Conservation (phyloP, 805 yeast species). For the Metschnikowia kunwiensis region DNA sequence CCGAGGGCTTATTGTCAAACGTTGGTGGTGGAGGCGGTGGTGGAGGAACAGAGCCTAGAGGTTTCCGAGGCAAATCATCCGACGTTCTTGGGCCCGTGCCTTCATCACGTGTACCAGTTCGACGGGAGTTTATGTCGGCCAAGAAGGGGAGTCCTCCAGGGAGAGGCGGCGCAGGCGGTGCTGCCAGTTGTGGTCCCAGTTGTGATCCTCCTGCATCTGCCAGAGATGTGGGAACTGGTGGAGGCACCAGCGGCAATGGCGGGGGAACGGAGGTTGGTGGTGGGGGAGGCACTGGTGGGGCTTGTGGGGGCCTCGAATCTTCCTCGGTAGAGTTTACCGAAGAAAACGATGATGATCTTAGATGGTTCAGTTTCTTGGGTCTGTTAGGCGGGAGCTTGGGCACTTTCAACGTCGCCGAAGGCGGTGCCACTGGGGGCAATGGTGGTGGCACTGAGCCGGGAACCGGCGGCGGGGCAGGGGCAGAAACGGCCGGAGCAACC, state of each 20-base stretch:
- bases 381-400: conserved; percentile 41
- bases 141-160: conserved; percentile 16
- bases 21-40: conserved; percentile 22
- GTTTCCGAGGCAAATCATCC: background rate
- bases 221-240: conserved; percentile 11
- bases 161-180: conserved; percentile 10
- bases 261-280: conserved; percentile 11
- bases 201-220: conserved; percentile 5
- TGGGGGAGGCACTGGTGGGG: conserved; percentile 1
- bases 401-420: conserved; percentile 11
- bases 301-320: background rate
- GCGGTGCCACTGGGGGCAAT: conserved; percentile 13
- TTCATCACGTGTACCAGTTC: conserved; percentile 9
- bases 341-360: conserved; percentile 23
- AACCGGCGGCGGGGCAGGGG: conserved; percentile 19
- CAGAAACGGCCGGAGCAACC: conserved; percentile 21
- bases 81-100: background rate
- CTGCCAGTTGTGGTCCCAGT: conserved; percentile 12
- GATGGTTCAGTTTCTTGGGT: conserved; percentile 39
- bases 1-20: conserved; percentile 12
- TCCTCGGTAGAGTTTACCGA: conserved; percentile 20
- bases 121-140: conserved; percentile 18
- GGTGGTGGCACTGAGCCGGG: conserved; percentile 25
- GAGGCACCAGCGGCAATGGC: conserved; percentile 15
- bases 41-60: conserved; percentile 17